Percentiles rank a stretch among this genome's conserved stretches.
These are phyloP conservation scores for Volvox carteri DNA, from an alignment of 163 green algal genomes.

Conservation along the genomic window DNA sequence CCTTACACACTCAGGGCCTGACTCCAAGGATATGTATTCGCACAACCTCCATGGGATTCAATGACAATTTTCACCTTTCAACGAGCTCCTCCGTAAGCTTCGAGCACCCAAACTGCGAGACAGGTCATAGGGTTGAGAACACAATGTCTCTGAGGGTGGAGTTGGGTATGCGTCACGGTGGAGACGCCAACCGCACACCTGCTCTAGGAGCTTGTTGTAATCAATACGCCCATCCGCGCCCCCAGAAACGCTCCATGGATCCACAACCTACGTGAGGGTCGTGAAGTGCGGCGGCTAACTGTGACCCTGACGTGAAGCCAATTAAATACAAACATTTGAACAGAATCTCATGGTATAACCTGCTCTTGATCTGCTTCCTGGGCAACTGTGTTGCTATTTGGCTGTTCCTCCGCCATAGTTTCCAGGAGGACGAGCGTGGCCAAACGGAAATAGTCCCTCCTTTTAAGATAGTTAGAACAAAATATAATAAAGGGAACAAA, in stretches of 20 bases:
- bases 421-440: background rate
- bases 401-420: slow-evolving; percentile 33
- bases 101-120: slow-evolving; percentile 91
- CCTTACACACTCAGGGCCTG: no score
- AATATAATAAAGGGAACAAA: no score
- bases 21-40: no score
- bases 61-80: slow-evolving; percentile 76
- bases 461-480: background rate
- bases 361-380: slow-evolving; percentile 40
- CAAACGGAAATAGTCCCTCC: background rate
- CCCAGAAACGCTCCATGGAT: slow-evolving; percentile 94
- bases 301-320: background rate
- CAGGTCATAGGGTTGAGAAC: background rate
- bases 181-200: slow-evolving; percentile 68
- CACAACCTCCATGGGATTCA: no score
- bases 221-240: slow-evolving; percentile 92
- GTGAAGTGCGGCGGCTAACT: slow-evolving; percentile 18
- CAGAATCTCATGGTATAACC: slow-evolving; percentile 13
- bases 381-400: background rate
- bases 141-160: background rate
- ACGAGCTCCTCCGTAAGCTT: slow-evolving; percentile 83
- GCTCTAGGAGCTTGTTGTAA: slow-evolving; percentile 91
- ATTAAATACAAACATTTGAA: background rate
- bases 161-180: background rate
- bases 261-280: slow-evolving; percentile 76